Percentiles rank a stretch among this genome's conserved stretches.
Conservation (phyloP, 805 yeast genomes). For the Candida silvicultrix region DNA sequence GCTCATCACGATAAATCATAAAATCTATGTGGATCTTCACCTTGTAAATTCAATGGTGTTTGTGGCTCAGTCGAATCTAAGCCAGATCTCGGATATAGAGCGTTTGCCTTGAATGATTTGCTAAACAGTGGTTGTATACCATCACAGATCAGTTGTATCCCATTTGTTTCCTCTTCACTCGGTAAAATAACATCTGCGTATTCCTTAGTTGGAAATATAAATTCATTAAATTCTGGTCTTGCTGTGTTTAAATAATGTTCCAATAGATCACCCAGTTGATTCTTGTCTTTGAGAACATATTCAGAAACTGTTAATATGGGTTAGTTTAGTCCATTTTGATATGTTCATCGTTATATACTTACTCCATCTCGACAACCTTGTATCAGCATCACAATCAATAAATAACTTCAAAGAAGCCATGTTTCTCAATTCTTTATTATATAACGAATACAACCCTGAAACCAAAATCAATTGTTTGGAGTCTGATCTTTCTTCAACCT, state of each 20-base stretch:
- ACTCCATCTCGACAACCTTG: constrained; percentile 72
- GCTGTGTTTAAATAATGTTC: constrained; percentile 47
- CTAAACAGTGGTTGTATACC: constrained; percentile 42
- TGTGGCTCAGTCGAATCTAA: constrained; percentile 16
- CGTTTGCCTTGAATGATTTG: constrained; percentile 1
- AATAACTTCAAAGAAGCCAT: constrained; percentile 64
- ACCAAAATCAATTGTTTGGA: constrained; percentile 38
- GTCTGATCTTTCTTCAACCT: constrained; percentile 16
- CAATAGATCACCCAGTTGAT: constrained; percentile 24
- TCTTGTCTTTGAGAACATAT: constrained; percentile 21
- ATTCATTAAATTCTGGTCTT: constrained; percentile 61
- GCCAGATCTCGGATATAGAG: constrained; percentile 10
- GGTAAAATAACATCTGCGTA: constrained; percentile 73
- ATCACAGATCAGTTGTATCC: constrained; percentile 54
- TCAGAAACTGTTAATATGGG: constrained; percentile 23
- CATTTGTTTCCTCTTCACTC: constrained; percentile 55
- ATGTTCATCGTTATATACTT: no score
- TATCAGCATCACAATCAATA: constrained; percentile 81
- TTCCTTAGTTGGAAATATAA: constrained; percentile 62
- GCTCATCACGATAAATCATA: constrained; percentile 25
- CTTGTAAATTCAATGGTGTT: constrained; percentile 25
- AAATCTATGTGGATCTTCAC: constrained; percentile 35
- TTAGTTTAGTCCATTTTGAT: no score
- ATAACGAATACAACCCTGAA: constrained; percentile 78
- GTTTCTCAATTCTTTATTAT: constrained; percentile 47